These are phyloP conservation scores for Calonectria henricotiae DNA, from an alignment of 2,329 filamentous ascomycete genomes.

Conservation along the genomic window DNA sequence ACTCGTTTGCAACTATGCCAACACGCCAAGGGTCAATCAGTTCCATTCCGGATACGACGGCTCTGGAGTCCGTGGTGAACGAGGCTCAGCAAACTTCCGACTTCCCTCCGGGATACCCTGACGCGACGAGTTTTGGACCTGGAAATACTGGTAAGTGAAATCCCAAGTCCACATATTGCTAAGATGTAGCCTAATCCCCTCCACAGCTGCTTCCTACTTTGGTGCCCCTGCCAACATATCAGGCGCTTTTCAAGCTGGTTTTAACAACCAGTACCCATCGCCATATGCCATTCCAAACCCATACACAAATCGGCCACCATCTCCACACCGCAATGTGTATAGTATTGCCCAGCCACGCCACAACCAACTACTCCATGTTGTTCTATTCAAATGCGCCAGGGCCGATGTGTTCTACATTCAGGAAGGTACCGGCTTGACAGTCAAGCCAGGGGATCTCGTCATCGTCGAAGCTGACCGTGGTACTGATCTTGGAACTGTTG, in stretches of 20 bases:
- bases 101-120: constrained; percentile 61
- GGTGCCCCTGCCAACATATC: constrained; percentile 49
- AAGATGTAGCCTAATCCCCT: constrained; percentile 26
- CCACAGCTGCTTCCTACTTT: constrained; percentile 50
- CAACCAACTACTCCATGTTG: constrained; percentile 86
- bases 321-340: constrained; percentile 76
- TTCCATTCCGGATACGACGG: constrained; percentile 70
- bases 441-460: constrained; percentile 93
- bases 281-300: constrained; percentile 64
- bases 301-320: constrained; percentile 69
- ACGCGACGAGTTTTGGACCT: constrained; percentile 58
- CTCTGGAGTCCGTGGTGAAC: constrained; percentile 64
- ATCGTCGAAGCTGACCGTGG: constrained; percentile 98
- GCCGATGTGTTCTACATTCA: constrained; percentile 98
- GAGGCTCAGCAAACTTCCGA: constrained; percentile 65
- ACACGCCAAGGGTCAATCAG: constrained; percentile 77
- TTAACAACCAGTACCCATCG: constrained; percentile 63
- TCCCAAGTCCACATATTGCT: neutral
- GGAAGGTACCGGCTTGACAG: constrained; percentile 91
- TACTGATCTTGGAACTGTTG: constrained; percentile 94
- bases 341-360: constrained; percentile 74
- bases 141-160: constrained; percentile 61
- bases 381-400: constrained; percentile 95
- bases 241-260: constrained; percentile 52
- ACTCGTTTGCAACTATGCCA: constrained; percentile 83